Evolutionary conservation across 1,284 basidiomycete genomes (phyloP), one percentile per base, ranked within the genome.

Genomic region (Ganoderma sp.): DNA sequence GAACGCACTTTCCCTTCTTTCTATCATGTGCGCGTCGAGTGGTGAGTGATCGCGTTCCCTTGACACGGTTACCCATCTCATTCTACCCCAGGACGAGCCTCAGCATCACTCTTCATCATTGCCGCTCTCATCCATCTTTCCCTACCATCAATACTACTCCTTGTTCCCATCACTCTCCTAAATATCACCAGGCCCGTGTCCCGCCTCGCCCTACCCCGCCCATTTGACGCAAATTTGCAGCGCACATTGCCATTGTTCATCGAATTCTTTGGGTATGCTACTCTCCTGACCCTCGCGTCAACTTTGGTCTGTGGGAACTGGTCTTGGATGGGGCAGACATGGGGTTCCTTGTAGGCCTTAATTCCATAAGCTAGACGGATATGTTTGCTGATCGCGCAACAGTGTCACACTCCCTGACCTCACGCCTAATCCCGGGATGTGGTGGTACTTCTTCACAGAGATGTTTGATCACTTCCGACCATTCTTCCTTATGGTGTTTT

Each of bases 371-470:
- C 19, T 3, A 15, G 45, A 56, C n/a, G 45, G 22, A 45, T 58
- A 4, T 65, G 45, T 34, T 22, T 22, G 7, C 8, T 25, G 2
- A 19, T 25, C 39, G 14, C 61, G 5, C 61, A 25, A n/a, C 5
- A 81, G 80, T 25, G 65, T 82, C 25, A 70, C 75, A 5, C 87
- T 96, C 8, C 91, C 92, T 3, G 96, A 97, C 78, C 80, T 99
- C 65, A 95, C 95, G 6, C 98, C 98, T 0, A 98, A 97, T 75
- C 89, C 95, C 9, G 97, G 97, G 3, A 82, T 99, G 48, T 96
- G 95, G 91, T 99, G 98, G 98, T 99, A 99, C 81, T 99, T 99
- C 82, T 98, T 99, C 81, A 98, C 96, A 15, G 97, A 99, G 79
- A 99, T 99, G 92, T 99, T 99, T 75, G 96, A 98, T 77, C 94